Conservation (phyloP, 1,284 basidiomycete genomes). For the Irpex sp. region DNA sequence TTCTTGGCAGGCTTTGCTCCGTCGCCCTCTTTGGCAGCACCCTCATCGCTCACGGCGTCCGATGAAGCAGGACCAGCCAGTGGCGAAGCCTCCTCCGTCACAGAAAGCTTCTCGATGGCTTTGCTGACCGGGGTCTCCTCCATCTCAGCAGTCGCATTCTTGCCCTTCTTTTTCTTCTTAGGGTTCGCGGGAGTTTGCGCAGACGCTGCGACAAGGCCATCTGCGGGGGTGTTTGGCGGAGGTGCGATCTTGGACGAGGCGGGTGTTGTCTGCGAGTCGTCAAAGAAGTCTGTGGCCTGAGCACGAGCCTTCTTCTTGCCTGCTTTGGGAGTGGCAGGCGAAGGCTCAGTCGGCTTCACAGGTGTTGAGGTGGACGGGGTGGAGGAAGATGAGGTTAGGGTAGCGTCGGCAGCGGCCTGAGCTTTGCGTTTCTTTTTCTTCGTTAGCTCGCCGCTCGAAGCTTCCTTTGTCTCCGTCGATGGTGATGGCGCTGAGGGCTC, state of each 20-base stretch:
- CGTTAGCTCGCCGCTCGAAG: not conserved
- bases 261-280: constrained; percentile 11
- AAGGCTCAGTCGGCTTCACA: constrained; percentile 13
- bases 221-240: constrained; percentile 19
- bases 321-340: not conserved
- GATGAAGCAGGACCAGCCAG: constrained; percentile 1
- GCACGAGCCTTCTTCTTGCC: constrained; percentile 20
- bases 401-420: not conserved
- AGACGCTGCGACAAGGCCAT: constrained; percentile 7
- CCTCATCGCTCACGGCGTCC: not conserved
- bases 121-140: constrained; percentile 18
- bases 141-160: constrained; percentile 9
- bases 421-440: constrained; percentile 19
- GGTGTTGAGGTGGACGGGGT: not conserved
- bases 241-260: constrained; percentile 1
- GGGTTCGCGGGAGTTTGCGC: constrained; percentile 12
- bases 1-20: constrained; percentile 12
- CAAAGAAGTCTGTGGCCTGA: constrained; percentile 25
- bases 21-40: constrained; percentile 6
- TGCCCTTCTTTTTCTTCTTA: constrained; percentile 20
- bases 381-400: not conserved
- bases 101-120: constrained; percentile 21
- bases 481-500: not conserved
- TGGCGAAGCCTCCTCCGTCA: constrained; percentile 3
- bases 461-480: not conserved